Base-by-base conservation (phyloP, 1,139 yeast genomes). In the Hansenula lynferdii region DNA sequence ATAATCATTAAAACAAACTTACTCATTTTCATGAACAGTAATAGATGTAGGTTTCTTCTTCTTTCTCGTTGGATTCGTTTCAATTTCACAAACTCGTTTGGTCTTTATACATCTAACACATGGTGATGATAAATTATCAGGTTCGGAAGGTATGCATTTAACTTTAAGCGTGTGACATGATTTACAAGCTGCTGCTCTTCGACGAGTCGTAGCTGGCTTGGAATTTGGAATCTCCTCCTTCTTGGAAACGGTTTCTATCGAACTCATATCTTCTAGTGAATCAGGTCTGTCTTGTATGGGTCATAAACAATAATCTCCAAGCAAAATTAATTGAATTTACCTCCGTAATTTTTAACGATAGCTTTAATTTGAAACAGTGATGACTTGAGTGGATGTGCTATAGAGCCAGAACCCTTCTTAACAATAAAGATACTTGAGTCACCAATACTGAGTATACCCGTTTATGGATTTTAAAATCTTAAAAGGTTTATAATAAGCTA, bases 151-250 rank as follows among this genome's bases (percentile, higher is more conserved):
- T 11, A 83, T 78, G 58, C 96, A 87, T 48, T 82, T 80, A 26
- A 86, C 95, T 53, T 87, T 87, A 37, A 86, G 67, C 1, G 84
- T 59, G 53, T 87, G 95, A 57, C 96, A 87, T 39, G 81, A 73
- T 40, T 80, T 81, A 58, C 96, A 87, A 1, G 96, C 96, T 38
- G 73, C 73, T 2, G 77, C 57, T 32, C 75, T 49, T 35, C 75
- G 52, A 6, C 26, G 16, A 21, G 39, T 45, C 47, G 31, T 36
- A 24, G 27, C 22, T 9, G 21, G 15, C 18, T 17, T 41, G 6
- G 20, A n/a, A 5, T 7, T 16, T 15, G 33, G 18, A 12, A 3
- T 16, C 3, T 28, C 16, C n/a, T 4, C 15, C 9, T 6, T 12
- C 8, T 24, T 7, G 5, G 12, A 12, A 5, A 5, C 10, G 6